Conservation (phyloP, 2,329 filamentous ascomycete species). For the Botryotinia convoluta region DNA sequence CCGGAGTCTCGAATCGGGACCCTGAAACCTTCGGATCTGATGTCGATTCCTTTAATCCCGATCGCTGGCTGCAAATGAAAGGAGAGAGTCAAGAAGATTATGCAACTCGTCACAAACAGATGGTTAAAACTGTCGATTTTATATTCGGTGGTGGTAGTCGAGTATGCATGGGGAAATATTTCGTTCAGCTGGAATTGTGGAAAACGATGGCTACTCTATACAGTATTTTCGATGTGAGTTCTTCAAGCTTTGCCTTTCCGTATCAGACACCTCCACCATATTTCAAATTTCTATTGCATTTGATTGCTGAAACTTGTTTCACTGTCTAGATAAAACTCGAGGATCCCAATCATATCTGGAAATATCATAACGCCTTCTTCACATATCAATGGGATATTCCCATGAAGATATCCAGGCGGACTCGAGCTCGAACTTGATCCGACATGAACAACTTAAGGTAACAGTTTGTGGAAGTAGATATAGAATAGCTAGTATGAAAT, state of each 20-base stretch:
- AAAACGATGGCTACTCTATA: conserved; percentile 7
- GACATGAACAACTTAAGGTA: background rate
- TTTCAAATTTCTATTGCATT: background rate
- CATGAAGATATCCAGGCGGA: conserved; percentile 7
- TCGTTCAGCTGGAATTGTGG: background rate
- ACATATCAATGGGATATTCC: conserved; percentile 8
- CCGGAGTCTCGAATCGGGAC: conserved; percentile 50
- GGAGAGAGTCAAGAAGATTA: background rate
- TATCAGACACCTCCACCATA: background rate
- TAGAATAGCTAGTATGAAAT: background rate
- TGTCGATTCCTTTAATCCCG: conserved; percentile 58
- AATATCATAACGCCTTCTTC: background rate
- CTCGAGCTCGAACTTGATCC: background rate
- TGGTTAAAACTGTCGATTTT: background rate
- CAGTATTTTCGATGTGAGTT: conserved; percentile 10
- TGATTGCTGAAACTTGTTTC: background rate
- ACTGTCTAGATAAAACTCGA: background rate
- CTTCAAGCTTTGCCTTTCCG: too few species aligned
- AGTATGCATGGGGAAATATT: background rate
- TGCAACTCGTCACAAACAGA: background rate
- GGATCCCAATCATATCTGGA: background rate
- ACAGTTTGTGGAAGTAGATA: background rate
- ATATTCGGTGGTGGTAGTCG: background rate
- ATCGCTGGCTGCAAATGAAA: conserved; percentile 44
- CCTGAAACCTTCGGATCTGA: conserved; percentile 58